Percentiles rank a stretch among this genome's conserved stretches.
Conservation (phyloP, 805 yeast species). For the Saccharomycopsis fibuligera region DNA sequence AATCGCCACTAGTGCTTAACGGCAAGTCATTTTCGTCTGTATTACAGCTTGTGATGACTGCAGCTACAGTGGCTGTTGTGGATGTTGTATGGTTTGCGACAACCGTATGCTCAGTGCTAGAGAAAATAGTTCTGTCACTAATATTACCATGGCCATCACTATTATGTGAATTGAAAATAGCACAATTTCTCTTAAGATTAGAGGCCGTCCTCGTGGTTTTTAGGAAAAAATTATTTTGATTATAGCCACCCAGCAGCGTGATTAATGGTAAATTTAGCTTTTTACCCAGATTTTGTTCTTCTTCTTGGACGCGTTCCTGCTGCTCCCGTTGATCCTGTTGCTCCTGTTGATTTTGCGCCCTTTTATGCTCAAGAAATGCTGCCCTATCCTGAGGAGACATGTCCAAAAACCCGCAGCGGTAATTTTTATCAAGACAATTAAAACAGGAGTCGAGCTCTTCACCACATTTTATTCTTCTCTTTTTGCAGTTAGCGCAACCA, state of each 20-base stretch:
- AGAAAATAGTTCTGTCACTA: background rate
- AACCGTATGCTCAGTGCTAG: background rate
- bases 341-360: background rate
- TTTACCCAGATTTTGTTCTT: background rate
- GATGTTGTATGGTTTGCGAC: no score
- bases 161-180: background rate
- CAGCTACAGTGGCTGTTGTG: no score
- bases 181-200: no score
- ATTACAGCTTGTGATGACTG: no score
- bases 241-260: no score
- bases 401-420: constrained; percentile 13
- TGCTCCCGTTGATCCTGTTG: background rate
- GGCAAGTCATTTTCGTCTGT: background rate
- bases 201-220: background rate
- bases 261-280: no score
- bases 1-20: background rate
- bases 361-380: background rate
- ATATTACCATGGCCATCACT: background rate
- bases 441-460: constrained; percentile 17
- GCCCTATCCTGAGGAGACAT: constrained; percentile 4
- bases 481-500: constrained; percentile 17
- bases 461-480: constrained; percentile 17
- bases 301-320: background rate
- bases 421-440: constrained; percentile 13
- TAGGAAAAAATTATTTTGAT: no score